These are phyloP conservation scores for Arxiozyma slooffiae DNA, from an alignment of 1,139 yeast species.

Conservation along the genomic window DNA sequence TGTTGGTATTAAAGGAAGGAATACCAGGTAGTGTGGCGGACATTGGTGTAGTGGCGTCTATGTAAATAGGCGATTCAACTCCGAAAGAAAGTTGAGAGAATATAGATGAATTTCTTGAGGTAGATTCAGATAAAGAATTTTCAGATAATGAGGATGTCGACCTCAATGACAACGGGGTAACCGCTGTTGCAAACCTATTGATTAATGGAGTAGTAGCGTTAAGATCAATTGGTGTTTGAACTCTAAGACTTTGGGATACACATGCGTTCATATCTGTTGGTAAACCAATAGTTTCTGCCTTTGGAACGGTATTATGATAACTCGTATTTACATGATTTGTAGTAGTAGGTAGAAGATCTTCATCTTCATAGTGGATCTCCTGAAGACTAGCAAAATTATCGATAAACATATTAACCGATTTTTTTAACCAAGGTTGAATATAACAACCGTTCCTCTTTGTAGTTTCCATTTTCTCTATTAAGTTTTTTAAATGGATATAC, in stretches of 20 bases:
- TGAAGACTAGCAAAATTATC: conserved; percentile 13
- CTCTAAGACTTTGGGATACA: not conserved
- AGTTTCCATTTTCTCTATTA: conserved; percentile 8
- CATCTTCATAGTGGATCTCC: conserved; percentile 4
- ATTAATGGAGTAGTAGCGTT: not conserved
- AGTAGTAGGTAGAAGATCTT: not conserved
- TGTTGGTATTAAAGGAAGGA: conserved; percentile 1
- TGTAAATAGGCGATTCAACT: conserved; percentile 8
- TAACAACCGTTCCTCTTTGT: conserved; percentile 5
- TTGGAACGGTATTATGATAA: not conserved
- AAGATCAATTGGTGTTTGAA: conserved; percentile 3
- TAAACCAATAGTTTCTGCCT: not conserved
- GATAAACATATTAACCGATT: conserved; percentile 10
- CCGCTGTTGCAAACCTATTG: not conserved
- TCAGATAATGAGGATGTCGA: conserved; percentile 6
- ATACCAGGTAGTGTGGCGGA: conserved; percentile 6
- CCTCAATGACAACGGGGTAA: conserved; percentile 3
- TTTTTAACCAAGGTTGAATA: conserved; percentile 9
- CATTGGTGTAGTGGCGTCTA: conserved; percentile 9
- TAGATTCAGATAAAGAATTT: conserved; percentile 2
- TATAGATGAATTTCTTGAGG: conserved; percentile 6
- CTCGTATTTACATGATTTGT: not conserved
- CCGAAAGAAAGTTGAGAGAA: conserved; percentile 9
- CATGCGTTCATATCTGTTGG: not conserved
- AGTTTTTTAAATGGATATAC: conserved; percentile 11